Evolutionary conservation across 495 filamentous ascomycete genomes (phyloP), one percentile per base, ranked within the genome.

Genomic region (Hypoxylon cercidicola): DNA sequence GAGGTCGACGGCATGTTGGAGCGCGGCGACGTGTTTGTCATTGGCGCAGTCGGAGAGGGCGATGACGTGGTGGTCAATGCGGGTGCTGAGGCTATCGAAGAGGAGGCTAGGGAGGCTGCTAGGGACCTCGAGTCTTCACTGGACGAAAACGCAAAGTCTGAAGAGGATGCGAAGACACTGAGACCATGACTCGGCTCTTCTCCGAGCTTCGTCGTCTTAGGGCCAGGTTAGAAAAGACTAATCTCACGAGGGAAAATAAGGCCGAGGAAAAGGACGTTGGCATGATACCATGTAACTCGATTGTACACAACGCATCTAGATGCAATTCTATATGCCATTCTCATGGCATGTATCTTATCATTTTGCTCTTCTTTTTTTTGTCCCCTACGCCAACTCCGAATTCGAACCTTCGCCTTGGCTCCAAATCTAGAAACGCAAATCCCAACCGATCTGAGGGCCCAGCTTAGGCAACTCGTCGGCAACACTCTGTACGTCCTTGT

Each of bases 401-500:
- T 41, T 23, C 23, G 10, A 46, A 10, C 39, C 39, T 41, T 41
- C 3, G 13, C 13, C 34, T n/a, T 37, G 34, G 34, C 13, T 41
- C 39, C 39, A 16, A 16, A 41, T n/a, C n/a, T 72, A 82, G 43
- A 87, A 97, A 47, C 95, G 85, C 79, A 99, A 77, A 81, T 98
- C 94, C 95, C 95, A 99, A 55, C 92, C 92, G 75, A 99, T 98
- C 81, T 88, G 77, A 8, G 96, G 96, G 0, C 95, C 95, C 60
- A 99, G 71, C 58, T 80, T 89, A 19, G 95, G 95, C 66, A 99
- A 78, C 77, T 96, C 92, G 60, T 99, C 95, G 2, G 95, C 95
- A 37, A 99, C 94, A 72, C 91, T 96, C 87, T 98, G 93, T 37
- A 99, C 95, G 75, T 99, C 95, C 85, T 99, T 99, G 72, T 99